Evolutionary conservation across 108 stramenopile genomes (phyloP).

Genomic region (Cyclotella distinguenda): DNA sequence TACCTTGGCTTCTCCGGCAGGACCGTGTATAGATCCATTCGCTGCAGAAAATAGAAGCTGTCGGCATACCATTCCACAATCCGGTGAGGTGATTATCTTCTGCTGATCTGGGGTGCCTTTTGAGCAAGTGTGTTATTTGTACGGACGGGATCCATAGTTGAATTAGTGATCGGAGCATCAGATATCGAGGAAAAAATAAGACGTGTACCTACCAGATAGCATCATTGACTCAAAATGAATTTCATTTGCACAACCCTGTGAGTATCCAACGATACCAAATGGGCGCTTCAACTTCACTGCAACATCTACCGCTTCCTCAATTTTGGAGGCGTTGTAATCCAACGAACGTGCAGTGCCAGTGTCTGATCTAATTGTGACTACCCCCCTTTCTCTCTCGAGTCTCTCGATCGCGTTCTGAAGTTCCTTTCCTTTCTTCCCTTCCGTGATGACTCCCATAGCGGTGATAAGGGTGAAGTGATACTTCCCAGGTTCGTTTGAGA

Average conservation of each 20-base stretch:
- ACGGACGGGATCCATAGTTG: too few relatives aligned
- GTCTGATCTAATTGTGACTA: slow-evolving; percentile 74
- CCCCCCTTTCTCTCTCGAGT: slow-evolving; percentile 67
- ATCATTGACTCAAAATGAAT: slow-evolving; percentile 80
- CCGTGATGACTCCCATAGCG: slow-evolving; percentile 91
- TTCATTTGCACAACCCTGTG: slow-evolving; percentile 87
- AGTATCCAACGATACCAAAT: slow-evolving; percentile 81
- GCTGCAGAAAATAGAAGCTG: slow-evolving; percentile 87
- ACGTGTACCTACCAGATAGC: slow-evolving; percentile 37
- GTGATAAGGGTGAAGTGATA: slow-evolving; percentile 84
- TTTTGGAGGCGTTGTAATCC: slow-evolving; percentile 84
- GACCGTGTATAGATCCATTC: slow-evolving; percentile 84
- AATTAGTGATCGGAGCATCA: too few relatives aligned
- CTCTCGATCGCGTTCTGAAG: slow-evolving; percentile 64
- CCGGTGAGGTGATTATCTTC: slow-evolving; percentile 41
- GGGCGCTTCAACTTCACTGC: slow-evolving; percentile 55
- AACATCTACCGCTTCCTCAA: slow-evolving; percentile 59
- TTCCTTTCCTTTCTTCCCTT: slow-evolving; percentile 84
- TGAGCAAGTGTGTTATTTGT: background rate
- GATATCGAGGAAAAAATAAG: slow-evolving; percentile 1
- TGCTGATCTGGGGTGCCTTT: slow-evolving; percentile 78
- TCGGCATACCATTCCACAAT: slow-evolving; percentile 67
- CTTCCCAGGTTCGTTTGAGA: slow-evolving; percentile 73
- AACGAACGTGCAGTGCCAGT: slow-evolving; percentile 84
- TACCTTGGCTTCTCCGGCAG: slow-evolving; percentile 75